These are phyloP conservation scores for Podaxis sp. DNA, from an alignment of 768 basidiomycete genomes.

Conservation along the genomic window DNA sequence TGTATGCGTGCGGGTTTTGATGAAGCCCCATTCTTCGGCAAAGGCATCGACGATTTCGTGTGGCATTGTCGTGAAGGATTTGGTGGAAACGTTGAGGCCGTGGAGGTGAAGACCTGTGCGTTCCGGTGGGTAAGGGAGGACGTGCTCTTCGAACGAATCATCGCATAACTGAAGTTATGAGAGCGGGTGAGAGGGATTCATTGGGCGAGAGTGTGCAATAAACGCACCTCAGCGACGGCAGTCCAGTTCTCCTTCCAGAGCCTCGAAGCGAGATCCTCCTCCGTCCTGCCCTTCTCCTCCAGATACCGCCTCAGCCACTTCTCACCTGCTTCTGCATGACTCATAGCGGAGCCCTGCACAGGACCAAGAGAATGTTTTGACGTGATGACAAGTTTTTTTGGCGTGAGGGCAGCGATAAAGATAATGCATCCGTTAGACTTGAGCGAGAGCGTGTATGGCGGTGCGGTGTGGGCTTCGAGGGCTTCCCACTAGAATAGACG, in stretches of 20 bases:
- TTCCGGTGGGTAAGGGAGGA: constrained; percentile 78
- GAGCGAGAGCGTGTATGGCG: constrained; percentile 83
- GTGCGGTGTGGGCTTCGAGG: constrained; percentile 63
- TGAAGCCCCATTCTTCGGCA: constrained; percentile 90
- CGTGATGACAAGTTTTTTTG: constrained; percentile 74
- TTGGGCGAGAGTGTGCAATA: background rate
- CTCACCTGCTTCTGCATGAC: constrained; percentile 85
- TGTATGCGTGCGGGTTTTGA: constrained; percentile 63
- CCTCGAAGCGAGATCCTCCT: constrained; percentile 67
- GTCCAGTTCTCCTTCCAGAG: constrained; percentile 88
- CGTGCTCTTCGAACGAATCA: constrained; percentile 96
- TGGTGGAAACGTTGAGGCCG: constrained; percentile 76
- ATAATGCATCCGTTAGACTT: constrained; percentile 99
- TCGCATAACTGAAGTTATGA: constrained; percentile 79
- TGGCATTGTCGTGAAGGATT: constrained; percentile 69
- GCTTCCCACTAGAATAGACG: constrained; percentile 62
- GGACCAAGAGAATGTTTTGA: constrained; percentile 91
- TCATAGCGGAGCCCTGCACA: constrained; percentile 37
- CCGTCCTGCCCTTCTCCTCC: constrained; percentile 55
- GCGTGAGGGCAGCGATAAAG: constrained; percentile 84
- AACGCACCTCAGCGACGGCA: constrained; percentile 83
- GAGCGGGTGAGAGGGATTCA: background rate
- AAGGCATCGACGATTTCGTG: constrained; percentile 71
- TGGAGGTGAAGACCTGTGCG: constrained; percentile 91
- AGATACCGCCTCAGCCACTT: constrained; percentile 79